A percentile compares a stretch with the other conserved stretches of the same genome.
Evolutionary conservation across 305 asterid species (phyloP).

Genomic region (Fraxinus sp.): DNA sequence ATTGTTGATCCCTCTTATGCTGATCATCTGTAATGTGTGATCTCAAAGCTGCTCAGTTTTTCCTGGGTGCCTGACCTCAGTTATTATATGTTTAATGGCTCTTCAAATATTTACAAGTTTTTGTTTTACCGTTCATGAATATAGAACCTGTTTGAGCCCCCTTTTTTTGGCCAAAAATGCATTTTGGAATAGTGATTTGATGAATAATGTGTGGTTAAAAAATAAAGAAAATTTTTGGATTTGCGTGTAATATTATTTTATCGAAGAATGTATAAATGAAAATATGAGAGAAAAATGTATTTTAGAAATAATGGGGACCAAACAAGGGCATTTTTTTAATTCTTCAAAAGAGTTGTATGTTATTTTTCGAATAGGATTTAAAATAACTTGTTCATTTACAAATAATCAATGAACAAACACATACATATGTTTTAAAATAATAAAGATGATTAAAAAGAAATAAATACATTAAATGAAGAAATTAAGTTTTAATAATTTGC

Average conservation of each 20-base stretch:
- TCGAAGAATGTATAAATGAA: neutral
- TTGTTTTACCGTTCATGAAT: neutral
- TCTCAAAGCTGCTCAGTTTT: slow-evolving; percentile 13
- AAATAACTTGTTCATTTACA: neutral
- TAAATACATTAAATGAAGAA: neutral
- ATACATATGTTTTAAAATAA: neutral
- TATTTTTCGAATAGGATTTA: neutral
- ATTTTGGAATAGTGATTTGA: no score
- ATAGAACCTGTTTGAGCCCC: no score
- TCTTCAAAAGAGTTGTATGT: neutral
- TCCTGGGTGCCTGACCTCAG: neutral
- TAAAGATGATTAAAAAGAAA: neutral
- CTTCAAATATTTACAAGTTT: neutral
- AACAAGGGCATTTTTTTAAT: neutral
- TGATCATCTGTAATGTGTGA: slow-evolving; percentile 1
- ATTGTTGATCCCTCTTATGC: slow-evolving; percentile 18
- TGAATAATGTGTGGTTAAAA: neutral
- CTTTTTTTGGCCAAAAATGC: no score
- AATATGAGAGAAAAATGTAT: no score
- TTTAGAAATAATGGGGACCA: no score
- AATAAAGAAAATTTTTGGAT: neutral
- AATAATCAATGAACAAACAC: neutral
- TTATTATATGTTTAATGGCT: neutral
- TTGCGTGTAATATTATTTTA: no score
- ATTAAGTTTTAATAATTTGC: neutral